Evolutionary conservation across 1,284 basidiomycete genomes (phyloP).

Genomic region (Cutaneotrichosporon mucoides): DNA sequence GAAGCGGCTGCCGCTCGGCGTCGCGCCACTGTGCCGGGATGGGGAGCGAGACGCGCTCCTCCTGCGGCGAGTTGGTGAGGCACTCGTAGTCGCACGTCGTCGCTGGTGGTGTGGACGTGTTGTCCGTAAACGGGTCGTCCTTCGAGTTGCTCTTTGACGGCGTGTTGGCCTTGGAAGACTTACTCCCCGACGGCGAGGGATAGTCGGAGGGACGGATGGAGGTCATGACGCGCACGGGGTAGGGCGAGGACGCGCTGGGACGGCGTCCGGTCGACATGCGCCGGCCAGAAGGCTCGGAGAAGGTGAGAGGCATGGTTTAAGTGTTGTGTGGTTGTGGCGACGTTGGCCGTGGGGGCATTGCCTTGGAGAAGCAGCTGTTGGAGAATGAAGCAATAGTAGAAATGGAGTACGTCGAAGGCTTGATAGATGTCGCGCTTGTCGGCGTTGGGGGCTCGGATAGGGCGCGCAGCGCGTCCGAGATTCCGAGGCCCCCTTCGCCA

Average conservation of each 20-base stretch:
- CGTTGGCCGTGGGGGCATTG: background rate
- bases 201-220: slow-evolving; percentile 10
- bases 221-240: slow-evolving; percentile 13
- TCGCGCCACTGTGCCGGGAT: background rate
- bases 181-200: slow-evolving; percentile 5
- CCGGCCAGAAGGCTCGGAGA: slow-evolving; percentile 10
- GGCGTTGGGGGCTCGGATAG: too few species aligned
- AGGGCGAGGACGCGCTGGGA: slow-evolving; percentile 12
- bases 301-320: slow-evolving; percentile 16
- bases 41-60: background rate
- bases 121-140: background rate
- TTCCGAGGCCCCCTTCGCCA: too few species aligned
- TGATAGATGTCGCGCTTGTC: too few species aligned
- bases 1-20: slow-evolving; percentile 51
- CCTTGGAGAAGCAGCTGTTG: background rate
- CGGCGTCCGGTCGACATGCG: slow-evolving; percentile 6
- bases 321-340: background rate
- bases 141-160: background rate
- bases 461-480: too few species aligned
- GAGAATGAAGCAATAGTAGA: too few species aligned
- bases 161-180: background rate
- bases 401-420: background rate
- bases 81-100: background rate
- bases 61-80: slow-evolving; percentile 1
- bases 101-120: background rate